Evolutionary conservation across 345 rosid species (phyloP).

Genomic region (Gynandropsis gynandra): DNA sequence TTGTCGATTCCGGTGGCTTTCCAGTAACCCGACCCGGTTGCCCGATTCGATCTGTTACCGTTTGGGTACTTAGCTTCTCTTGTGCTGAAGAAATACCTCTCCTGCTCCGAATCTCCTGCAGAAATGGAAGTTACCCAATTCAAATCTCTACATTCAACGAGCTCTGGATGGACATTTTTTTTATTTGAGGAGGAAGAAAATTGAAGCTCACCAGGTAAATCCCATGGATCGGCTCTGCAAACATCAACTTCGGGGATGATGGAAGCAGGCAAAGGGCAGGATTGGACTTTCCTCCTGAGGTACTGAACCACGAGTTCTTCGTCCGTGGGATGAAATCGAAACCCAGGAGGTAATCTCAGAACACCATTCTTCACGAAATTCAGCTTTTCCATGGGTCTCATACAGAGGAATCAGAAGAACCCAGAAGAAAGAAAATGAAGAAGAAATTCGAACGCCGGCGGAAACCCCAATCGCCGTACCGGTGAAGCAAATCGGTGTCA

Average conservation of each 20-base stretch:
- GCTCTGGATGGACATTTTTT: too few species aligned
- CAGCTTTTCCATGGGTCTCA: slow-evolving; percentile 48
- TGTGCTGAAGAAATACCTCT: slow-evolving; percentile 92
- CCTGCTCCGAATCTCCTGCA: slow-evolving; percentile 75
- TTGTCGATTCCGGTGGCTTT: slow-evolving; percentile 93
- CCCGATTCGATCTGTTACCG: slow-evolving; percentile 85
- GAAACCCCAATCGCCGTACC: too few species aligned
- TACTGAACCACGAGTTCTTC: slow-evolving; percentile 91
- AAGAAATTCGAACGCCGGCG: too few species aligned
- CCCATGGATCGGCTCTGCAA: slow-evolving; percentile 96
- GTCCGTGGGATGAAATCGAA: slow-evolving; percentile 91
- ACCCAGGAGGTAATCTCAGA: slow-evolving; percentile 85
- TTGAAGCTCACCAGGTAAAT: slow-evolving; percentile 66
- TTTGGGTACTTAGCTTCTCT: slow-evolving; percentile 87
- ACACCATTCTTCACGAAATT: slow-evolving; percentile 66
- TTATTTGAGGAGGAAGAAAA: too few species aligned
- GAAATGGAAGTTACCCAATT: background rate
- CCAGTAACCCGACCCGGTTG: slow-evolving; percentile 87
- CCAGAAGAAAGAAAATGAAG: too few species aligned
- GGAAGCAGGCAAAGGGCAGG: slow-evolving; percentile 83
- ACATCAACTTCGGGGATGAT: slow-evolving; percentile 91
- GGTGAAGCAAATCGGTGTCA: too few species aligned
- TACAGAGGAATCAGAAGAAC: background rate
- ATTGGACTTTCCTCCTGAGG: slow-evolving; percentile 54
- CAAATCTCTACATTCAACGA: too few species aligned